These are phyloP conservation scores for Salvia splendens DNA, from an alignment of 257 asterid genomes.

Conservation along the genomic window DNA sequence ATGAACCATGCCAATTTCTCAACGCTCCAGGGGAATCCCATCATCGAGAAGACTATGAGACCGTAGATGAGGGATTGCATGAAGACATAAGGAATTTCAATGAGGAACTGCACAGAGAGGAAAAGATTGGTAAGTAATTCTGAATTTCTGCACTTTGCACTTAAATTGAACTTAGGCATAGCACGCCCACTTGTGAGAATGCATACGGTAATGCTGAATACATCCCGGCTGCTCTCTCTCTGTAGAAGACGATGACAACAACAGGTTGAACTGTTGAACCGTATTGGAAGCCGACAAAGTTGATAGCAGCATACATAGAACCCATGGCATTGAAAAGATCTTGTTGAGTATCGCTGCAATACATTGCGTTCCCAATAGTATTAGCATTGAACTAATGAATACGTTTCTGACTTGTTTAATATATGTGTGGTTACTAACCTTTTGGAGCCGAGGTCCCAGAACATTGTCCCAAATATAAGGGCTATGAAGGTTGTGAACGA, in stretches of 20 bases:
- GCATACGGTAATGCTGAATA: conserved; percentile 42
- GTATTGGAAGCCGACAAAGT: conserved; percentile 38
- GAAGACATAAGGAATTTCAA: conserved; percentile 34
- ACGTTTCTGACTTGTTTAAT: neutral
- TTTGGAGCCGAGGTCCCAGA: conserved; percentile 77
- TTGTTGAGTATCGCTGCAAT: conserved; percentile 21
- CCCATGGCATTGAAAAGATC: conserved; percentile 39
- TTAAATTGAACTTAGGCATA: neutral
- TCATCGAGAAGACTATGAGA: conserved; percentile 41
- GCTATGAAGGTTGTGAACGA: conserved; percentile 66
- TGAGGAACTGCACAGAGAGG: conserved; percentile 26
- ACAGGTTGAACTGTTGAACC: conserved; percentile 42
- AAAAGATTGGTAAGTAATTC: neutral
- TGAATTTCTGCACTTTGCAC: neutral
- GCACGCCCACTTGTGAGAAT: conserved; percentile 37
- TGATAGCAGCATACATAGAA: conserved; percentile 39
- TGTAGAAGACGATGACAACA: conserved; percentile 43
- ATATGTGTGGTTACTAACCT: conserved; percentile 40
- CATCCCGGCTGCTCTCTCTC: conserved; percentile 44
- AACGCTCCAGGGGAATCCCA: conserved; percentile 43
- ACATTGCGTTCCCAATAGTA: neutral
- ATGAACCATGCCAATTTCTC: conserved; percentile 52
- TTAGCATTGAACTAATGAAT: neutral
- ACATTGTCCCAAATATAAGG: conserved; percentile 74
- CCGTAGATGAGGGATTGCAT: conserved; percentile 32